A percentile compares a stretch with the other conserved stretches of the same genome.
These are phyloP conservation scores for Parietichytrium sp. DNA, from an alignment of 108 stramenopile genomes.

Conservation along the genomic window DNA sequence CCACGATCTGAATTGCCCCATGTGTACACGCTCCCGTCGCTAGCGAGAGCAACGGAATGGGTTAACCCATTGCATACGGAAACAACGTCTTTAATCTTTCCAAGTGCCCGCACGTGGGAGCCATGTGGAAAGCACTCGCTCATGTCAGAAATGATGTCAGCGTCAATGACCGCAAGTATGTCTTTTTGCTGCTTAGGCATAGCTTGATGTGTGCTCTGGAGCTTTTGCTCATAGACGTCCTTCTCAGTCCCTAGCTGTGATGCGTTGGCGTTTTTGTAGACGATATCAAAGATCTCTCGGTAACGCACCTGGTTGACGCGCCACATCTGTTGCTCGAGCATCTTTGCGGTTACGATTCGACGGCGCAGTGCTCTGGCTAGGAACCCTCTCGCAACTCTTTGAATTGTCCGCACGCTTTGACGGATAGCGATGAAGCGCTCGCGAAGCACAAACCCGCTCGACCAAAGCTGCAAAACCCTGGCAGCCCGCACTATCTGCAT, in stretches of 20 bases:
- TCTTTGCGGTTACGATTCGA: background rate
- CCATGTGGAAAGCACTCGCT: no score
- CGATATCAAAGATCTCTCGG: background rate
- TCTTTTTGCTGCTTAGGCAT: no score
- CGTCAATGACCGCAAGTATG: background rate
- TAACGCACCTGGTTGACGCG: background rate
- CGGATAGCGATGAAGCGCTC: background rate
- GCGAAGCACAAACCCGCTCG: background rate
- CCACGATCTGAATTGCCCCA: slow-evolving; percentile 47
- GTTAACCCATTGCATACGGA: slow-evolving; percentile 52
- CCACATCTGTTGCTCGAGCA: background rate
- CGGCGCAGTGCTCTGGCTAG: background rate
- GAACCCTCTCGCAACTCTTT: background rate
- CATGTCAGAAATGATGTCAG: background rate
- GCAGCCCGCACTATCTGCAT: background rate
- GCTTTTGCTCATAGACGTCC: background rate
- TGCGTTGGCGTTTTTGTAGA: background rate
- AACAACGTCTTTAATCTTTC: background rate
- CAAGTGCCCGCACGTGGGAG: background rate
- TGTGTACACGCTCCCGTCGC: slow-evolving; percentile 49
- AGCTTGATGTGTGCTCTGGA: background rate
- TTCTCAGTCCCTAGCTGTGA: background rate
- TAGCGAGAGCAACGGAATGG: slow-evolving; percentile 52
- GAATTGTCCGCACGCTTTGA: background rate
- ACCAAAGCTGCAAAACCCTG: slow-evolving; percentile 3